Conservation (phyloP, 192 early-diverging fungal genomes). For the Backusella luteola region DNA sequence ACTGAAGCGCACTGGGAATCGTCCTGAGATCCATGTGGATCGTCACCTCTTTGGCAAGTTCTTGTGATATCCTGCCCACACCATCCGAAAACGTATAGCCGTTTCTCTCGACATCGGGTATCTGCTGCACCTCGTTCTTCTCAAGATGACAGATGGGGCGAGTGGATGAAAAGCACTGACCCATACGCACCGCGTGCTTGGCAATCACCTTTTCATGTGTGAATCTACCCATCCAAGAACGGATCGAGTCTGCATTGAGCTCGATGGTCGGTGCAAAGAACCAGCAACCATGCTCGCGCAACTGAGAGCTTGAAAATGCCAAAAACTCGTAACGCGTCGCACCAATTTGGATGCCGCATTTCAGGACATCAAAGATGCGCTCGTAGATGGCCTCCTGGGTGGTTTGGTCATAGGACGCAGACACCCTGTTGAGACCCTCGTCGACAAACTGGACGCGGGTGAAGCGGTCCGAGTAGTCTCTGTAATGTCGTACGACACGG, state of each 20-base stretch:
- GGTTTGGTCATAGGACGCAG: slow-evolving; percentile 24
- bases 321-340: slow-evolving; percentile 57
- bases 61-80: slow-evolving; percentile 58
- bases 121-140: slow-evolving; percentile 37
- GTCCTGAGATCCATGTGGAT: slow-evolving; percentile 35
- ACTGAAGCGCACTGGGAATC: slow-evolving; percentile 66
- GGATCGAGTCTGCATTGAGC: slow-evolving; percentile 51
- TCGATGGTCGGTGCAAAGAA: slow-evolving; percentile 58
- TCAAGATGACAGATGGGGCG: slow-evolving; percentile 43
- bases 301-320: slow-evolving; percentile 62
- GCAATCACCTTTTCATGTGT: slow-evolving; percentile 61
- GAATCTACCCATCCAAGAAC: slow-evolving; percentile 72
- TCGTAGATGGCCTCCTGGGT: slow-evolving; percentile 47
- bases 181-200: slow-evolving; percentile 67
- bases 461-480: slow-evolving; percentile 51
- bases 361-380: slow-evolving; percentile 46
- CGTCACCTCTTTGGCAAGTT: slow-evolving; percentile 44
- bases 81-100: slow-evolving; percentile 74
- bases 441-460: slow-evolving; percentile 69
- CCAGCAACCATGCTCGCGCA: slow-evolving; percentile 67
- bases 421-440: slow-evolving; percentile 47
- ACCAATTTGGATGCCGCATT: slow-evolving; percentile 55
- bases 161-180: slow-evolving; percentile 75
- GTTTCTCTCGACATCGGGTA: slow-evolving; percentile 59
- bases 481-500: slow-evolving; percentile 65